Percentiles rank a stretch among this genome's conserved stretches.
These are phyloP conservation scores for Penicillium odoratum DNA, from an alignment of 495 filamentous ascomycete genomes.

Conservation along the genomic window DNA sequence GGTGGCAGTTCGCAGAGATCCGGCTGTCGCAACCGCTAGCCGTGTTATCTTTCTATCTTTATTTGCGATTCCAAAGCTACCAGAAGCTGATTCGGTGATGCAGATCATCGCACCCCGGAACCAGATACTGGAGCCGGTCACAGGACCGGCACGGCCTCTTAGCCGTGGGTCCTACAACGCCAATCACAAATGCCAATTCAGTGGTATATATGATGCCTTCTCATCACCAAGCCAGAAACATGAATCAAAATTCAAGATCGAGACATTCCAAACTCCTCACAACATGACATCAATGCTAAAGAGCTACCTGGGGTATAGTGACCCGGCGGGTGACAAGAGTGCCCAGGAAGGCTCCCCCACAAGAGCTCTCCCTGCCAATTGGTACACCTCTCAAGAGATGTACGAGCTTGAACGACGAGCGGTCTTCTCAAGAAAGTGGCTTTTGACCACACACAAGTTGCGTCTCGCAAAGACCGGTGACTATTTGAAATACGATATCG, in stretches of 20 bases:
- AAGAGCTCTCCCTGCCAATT: constrained; percentile 46
- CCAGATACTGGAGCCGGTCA: constrained; percentile 2
- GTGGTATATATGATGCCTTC: constrained; percentile 13
- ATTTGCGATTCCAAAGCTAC: background rate
- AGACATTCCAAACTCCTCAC: background rate
- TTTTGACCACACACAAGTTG: constrained; percentile 50
- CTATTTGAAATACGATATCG: constrained; percentile 46
- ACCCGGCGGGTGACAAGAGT: constrained; percentile 5
- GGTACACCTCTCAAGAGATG: constrained; percentile 51
- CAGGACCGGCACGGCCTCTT: background rate
- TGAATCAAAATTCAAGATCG: background rate
- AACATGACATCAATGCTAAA: constrained; percentile 21
- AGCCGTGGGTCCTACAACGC: background rate
- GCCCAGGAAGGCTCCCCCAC: constrained; percentile 17
- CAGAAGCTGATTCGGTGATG: background rate
- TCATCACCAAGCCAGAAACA: background rate
- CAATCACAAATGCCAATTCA: constrained; percentile 1
- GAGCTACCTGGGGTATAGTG: constrained; percentile 27
- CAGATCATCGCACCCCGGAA: background rate
- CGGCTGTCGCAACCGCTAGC: constrained; percentile 19
- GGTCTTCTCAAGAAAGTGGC: constrained; percentile 55
- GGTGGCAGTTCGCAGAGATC: constrained; percentile 16
- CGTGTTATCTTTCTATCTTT: constrained; percentile 7
- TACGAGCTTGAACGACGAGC: constrained; percentile 55
- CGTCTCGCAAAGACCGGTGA: constrained; percentile 51